Evolutionary conservation across 805 yeast genomes (phyloP).

Genomic region (Saccharomyces mikatae): DNA sequence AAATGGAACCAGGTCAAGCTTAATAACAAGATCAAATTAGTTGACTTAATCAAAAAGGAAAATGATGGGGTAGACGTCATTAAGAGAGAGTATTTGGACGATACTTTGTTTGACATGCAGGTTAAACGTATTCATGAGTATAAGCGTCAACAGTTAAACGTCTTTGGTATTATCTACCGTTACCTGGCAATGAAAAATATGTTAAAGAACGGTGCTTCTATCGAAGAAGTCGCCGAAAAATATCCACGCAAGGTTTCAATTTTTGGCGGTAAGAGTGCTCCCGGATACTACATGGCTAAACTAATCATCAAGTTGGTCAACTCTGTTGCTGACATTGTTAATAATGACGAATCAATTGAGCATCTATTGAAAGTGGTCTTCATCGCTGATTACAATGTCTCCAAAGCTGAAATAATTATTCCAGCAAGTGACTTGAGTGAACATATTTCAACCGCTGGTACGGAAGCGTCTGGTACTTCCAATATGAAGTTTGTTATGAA

Average conservation of each 20-base stretch:
- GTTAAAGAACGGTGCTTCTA: constrained; percentile 36
- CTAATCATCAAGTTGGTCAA: constrained; percentile 79
- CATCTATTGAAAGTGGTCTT: constrained; percentile 78
- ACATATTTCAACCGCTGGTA: constrained; percentile 95
- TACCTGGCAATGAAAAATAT: constrained; percentile 63
- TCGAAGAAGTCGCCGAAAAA: constrained; percentile 50
- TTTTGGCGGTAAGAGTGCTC: constrained; percentile 94
- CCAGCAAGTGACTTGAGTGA: constrained; percentile 89
- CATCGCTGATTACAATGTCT: constrained; percentile 87
- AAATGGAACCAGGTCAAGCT: constrained; percentile 67
- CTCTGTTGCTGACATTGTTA: constrained; percentile 71
- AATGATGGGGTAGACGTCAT: constrained; percentile 49
- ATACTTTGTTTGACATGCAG: constrained; percentile 80
- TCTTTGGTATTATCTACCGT: constrained; percentile 81
- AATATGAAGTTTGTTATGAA: constrained; percentile 92
- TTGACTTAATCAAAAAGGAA: constrained; percentile 54
- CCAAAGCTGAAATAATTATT: constrained; percentile 83
- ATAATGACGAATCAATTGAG: constrained; percentile 65
- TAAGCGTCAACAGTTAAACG: constrained; percentile 89
- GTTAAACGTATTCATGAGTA: constrained; percentile 94
- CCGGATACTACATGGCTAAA: constrained; percentile 96
- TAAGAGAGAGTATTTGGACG: constrained; percentile 46
- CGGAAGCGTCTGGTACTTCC: constrained; percentile 93
- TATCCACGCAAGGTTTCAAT: constrained; percentile 69
- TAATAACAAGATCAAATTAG: constrained; percentile 59